phyloP scores from a whole-genome alignment of 2,329 filamentous ascomycete species.

The Coleophoma cylindrospora region DNA sequence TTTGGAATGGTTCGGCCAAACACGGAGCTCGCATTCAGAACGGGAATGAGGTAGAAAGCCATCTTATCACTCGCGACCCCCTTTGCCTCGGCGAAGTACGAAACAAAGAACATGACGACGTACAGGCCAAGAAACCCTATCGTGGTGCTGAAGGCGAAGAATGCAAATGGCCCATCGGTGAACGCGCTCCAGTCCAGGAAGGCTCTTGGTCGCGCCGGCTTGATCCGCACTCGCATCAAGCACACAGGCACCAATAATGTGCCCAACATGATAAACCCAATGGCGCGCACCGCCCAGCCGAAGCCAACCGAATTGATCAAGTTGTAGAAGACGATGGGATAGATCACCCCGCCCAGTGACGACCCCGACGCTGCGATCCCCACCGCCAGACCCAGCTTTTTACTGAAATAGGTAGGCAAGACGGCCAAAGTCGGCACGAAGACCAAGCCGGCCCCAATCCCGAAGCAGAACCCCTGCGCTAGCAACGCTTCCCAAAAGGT shows the following conservation, averaged over 20 bases:
- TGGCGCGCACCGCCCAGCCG: background rate
- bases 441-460: constrained; percentile 35
- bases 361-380: background rate
- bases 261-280: background rate
- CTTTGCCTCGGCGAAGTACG: background rate
- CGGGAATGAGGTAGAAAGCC: background rate
- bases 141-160: background rate
- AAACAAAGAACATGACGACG: background rate
- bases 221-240: background rate
- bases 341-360: background rate
- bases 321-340: background rate
- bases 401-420: constrained; percentile 40
- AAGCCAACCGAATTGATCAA: background rate
- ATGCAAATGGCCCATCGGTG: background rate
- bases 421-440: constrained; percentile 48
- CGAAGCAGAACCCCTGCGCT: constrained; percentile 37
- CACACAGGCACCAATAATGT: background rate
- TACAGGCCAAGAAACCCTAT: background rate
- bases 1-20: background rate
- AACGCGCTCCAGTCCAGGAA: background rate
- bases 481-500: constrained; percentile 39
- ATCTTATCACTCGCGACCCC: background rate
- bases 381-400: background rate
- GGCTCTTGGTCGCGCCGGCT: background rate
- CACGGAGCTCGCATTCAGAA: background rate